Conservation (phyloP, 2,329 filamentous ascomycete genomes). For the Fusarium penzigii region DNA sequence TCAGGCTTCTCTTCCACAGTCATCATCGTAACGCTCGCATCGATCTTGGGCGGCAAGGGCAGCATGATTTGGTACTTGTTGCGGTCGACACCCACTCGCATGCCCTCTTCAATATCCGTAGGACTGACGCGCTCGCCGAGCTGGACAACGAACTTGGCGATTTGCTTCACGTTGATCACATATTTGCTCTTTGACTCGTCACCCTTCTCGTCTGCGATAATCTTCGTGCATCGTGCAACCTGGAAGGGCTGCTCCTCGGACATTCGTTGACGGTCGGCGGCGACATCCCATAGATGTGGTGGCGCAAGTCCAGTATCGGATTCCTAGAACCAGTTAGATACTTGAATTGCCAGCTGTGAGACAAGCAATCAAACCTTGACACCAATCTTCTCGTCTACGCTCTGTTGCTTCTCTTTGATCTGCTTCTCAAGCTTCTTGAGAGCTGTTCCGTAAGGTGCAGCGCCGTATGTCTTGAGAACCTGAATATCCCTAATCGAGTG, state of each 20-base stretch:
- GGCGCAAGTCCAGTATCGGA: conserved; percentile 97
- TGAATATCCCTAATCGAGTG: conserved; percentile 79
- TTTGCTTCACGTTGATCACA: conserved; percentile 99
- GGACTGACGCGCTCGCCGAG: conserved; percentile 95
- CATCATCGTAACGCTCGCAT: conserved; percentile 99
- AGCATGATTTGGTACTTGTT: conserved; percentile 99
- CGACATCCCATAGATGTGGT: conserved; percentile 98
- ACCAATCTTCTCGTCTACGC: conserved; percentile 98
- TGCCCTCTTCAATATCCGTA: conserved; percentile 98
- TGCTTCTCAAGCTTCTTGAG: conserved; percentile 98
- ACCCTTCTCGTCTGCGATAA: conserved; percentile 91
- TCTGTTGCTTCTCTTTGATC: conserved; percentile 98
- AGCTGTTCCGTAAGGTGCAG: conserved; percentile 88
- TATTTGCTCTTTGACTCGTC: conserved; percentile 99
- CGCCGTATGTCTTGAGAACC: conserved; percentile 98
- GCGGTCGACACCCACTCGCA: conserved; percentile 96
- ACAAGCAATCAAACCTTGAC: conserved; percentile 59
- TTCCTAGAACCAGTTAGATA: conserved; percentile 60
- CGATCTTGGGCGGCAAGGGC: conserved; percentile 95
- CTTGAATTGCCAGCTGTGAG: not conserved
- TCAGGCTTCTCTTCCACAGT: conserved; percentile 99
- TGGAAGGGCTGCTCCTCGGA: conserved; percentile 96
- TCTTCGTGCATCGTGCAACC: conserved; percentile 97
- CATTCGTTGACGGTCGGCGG: conserved; percentile 98
- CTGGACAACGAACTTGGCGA: conserved; percentile 98